A percentile compares a stretch with the other conserved stretches of the same genome.
These are phyloP conservation scores for Nevesoporus exiguus DNA, from an alignment of 768 basidiomycete genomes.

Conservation along the genomic window DNA sequence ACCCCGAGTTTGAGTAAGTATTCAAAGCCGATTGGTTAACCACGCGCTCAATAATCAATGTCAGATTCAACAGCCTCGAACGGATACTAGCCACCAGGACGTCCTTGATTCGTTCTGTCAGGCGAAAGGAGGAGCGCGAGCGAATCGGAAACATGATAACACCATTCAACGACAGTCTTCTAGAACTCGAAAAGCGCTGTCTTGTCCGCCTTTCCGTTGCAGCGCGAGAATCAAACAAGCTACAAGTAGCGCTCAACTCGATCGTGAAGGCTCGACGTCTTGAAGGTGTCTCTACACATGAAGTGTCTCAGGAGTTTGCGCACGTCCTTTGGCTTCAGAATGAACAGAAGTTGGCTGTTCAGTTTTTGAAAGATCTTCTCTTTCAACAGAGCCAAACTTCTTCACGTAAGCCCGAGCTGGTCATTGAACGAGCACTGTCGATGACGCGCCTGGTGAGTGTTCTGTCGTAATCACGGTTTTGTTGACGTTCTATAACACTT, in stretches of 20 bases:
- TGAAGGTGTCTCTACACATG: constrained; percentile 42
- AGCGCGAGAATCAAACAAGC: constrained; percentile 63
- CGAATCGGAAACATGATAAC: constrained; percentile 71
- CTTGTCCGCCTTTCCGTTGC: constrained; percentile 68
- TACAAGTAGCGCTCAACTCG: constrained; percentile 85
- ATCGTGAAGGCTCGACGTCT: constrained; percentile 71
- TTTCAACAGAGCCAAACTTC: constrained; percentile 12
- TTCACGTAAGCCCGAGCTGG: constrained; percentile 12
- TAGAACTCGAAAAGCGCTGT: constrained; percentile 63
- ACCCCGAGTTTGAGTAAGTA: constrained; percentile 65
- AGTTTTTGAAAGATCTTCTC: constrained; percentile 51
- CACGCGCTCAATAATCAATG: constrained; percentile 11
- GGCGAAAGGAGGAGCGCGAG: constrained; percentile 66
- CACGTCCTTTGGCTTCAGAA: constrained; percentile 85
- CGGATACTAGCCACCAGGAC: constrained; percentile 76
- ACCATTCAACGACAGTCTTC: constrained; percentile 47
- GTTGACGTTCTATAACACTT: background rate
- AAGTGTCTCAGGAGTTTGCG: constrained; percentile 78
- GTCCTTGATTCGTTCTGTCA: constrained; percentile 71
- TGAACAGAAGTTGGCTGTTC: constrained; percentile 81
- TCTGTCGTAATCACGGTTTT: background rate
- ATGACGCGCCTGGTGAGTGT: constrained; percentile 63
- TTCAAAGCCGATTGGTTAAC: background rate
- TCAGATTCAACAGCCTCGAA: constrained; percentile 74
- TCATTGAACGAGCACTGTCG: constrained; percentile 39